Evolutionary conservation across 1,139 yeast species (phyloP), one percentile per base, ranked within the genome.

Genomic region (Entelexis sorbosivorans): DNA sequence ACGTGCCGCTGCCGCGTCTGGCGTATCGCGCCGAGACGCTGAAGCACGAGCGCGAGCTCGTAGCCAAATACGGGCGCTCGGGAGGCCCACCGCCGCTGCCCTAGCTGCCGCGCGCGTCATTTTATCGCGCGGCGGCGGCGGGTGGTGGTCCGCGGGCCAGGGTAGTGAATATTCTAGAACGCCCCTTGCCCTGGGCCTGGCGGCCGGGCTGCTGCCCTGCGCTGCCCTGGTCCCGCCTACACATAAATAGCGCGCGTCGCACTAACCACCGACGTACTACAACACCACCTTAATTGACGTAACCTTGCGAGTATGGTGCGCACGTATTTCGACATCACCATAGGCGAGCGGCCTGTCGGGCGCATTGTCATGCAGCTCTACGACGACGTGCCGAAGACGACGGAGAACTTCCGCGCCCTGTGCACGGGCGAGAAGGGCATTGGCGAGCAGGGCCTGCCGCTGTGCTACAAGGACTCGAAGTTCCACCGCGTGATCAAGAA

Each of bases 401-500:
- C 93, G 6, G 96, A 87, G 62, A 91, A 91, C 70, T 91, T 93
- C 74, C 76, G 89, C 57, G 87, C 91, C 3, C 73, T 93, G 53
- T 83, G 95, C 68, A 83, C 95, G 43, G 96, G 97, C 20, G 95
- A 85, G 63, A 80, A 81, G 62, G 97, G 96, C 20, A 62, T 60
- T 34, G 82, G 87, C 14, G 63, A 66, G 47, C 68, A 75, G 1
- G 89, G 88, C 11, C 74, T 77, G 57, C 86, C 86, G 9, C 72
- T 85, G 56, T 71, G 73, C 54, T 91, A 79, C 74, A 84, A 88
- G 66, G 85, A 85, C 38, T 81, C 93, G 9, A 72, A 75, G 14
- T 89, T 93, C 74, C 98, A 93, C 69, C 77, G 99, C 59, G 93
- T 93, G 33, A 93, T 93, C 66, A 83, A 84, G 65, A 57, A 62